Evolutionary conservation across 768 basidiomycete genomes (phyloP).

Genomic region (Xerocomellus intermedius): DNA sequence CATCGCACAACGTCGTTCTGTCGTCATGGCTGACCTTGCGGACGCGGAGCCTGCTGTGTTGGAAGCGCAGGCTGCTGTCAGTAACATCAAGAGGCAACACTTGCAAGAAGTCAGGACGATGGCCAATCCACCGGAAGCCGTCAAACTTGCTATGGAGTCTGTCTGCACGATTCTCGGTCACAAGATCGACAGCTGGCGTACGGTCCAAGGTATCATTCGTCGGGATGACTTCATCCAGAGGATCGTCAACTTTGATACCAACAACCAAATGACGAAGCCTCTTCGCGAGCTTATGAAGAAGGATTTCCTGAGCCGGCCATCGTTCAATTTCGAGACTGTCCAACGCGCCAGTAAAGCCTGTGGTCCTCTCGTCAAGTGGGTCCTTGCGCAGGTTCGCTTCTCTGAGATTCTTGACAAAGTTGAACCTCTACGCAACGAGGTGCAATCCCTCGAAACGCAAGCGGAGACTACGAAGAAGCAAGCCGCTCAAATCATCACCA

Average conservation of each 20-base stretch:
- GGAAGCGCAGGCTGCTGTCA: constrained; percentile 95
- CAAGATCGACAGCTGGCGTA: constrained; percentile 95
- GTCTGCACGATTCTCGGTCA: constrained; percentile 96
- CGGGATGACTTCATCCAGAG: constrained; percentile 95
- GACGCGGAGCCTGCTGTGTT: constrained; percentile 97
- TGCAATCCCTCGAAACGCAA: constrained; percentile 87
- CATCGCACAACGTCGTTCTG: constrained; percentile 82
- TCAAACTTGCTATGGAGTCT: constrained; percentile 98
- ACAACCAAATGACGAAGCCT: constrained; percentile 81
- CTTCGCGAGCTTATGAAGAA: constrained; percentile 89
- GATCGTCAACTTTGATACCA: constrained; percentile 95
- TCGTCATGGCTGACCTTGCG: constrained; percentile 93
- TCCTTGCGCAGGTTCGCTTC: constrained; percentile 92
- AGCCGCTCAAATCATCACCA: constrained; percentile 82
- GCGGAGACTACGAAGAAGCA: constrained; percentile 96
- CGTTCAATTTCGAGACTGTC: constrained; percentile 93
- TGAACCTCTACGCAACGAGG: constrained; percentile 93
- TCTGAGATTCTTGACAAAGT: constrained; percentile 97
- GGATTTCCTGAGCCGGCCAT: constrained; percentile 87
- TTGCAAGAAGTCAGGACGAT: constrained; percentile 96
- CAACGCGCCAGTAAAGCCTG: constrained; percentile 96
- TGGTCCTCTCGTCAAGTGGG: constrained; percentile 98
- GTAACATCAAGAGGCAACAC: constrained; percentile 93
- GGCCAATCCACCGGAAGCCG: constrained; percentile 97
- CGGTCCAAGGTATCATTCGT: constrained; percentile 93